Conservation (phyloP, 768 basidiomycete species). For the Pleurotus platypus region DNA sequence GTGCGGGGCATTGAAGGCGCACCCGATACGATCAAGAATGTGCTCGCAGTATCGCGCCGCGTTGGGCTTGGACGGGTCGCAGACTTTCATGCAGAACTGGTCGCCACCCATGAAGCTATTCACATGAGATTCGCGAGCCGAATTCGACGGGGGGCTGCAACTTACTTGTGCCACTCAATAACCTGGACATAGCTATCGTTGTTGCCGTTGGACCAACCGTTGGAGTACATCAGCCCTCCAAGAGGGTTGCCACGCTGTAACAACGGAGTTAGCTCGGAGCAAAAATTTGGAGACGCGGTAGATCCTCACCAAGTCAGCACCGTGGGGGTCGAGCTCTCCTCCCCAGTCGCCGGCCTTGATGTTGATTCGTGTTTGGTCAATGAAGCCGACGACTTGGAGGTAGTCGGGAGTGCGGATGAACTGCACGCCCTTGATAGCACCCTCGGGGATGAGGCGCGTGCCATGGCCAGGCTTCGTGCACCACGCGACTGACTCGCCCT, state of each 20-base stretch:
- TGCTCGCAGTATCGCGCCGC: conserved; percentile 61
- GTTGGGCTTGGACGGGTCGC: conserved; percentile 54
- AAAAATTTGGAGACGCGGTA: background rate
- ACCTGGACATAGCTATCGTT: conserved; percentile 50
- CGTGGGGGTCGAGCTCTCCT: conserved; percentile 77
- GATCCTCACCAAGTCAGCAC: conserved; percentile 48
- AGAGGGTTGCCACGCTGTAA: conserved; percentile 75
- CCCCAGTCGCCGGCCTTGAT: conserved; percentile 53
- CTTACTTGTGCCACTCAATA: conserved; percentile 66
- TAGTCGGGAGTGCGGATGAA: conserved; percentile 57
- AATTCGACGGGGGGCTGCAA: background rate
- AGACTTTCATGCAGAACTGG: conserved; percentile 69
- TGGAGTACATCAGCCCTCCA: conserved; percentile 68
- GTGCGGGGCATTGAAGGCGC: conserved; percentile 69
- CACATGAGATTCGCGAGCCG: background rate
- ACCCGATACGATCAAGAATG: conserved; percentile 73
- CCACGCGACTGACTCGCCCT: conserved; percentile 72
- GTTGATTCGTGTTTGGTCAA: conserved; percentile 60
- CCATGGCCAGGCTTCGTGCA: conserved; percentile 72
- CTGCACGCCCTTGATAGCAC: conserved; percentile 64
- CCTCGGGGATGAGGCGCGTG: conserved; percentile 68
- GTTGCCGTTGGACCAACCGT: conserved; percentile 37
- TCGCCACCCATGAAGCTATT: conserved; percentile 67
- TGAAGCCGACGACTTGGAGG: conserved; percentile 56
- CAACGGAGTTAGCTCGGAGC: conserved; percentile 6